A percentile compares a stretch with the other conserved stretches of the same genome.
These are phyloP conservation scores for Boletus vermiculosoides DNA, from an alignment of 768 basidiomycete genomes.

Conservation along the genomic window DNA sequence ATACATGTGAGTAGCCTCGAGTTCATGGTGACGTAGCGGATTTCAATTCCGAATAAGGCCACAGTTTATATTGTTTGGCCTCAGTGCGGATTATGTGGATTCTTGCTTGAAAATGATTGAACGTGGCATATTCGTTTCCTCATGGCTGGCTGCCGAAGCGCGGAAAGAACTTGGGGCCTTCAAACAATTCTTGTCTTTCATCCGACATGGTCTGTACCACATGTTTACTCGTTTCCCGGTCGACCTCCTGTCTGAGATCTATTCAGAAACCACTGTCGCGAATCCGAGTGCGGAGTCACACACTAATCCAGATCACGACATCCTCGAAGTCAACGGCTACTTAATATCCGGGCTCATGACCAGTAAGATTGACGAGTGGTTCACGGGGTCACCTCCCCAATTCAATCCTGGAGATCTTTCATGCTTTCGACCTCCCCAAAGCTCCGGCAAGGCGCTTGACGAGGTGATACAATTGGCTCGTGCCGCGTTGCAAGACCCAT, in stretches of 20 bases:
- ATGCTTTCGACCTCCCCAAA: slow-evolving; percentile 21
- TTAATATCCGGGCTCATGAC: slow-evolving; percentile 65
- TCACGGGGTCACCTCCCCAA: slow-evolving; percentile 52
- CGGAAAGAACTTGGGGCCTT: slow-evolving; percentile 70
- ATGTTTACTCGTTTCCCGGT: slow-evolving; percentile 5
- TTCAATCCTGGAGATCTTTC: slow-evolving; percentile 34
- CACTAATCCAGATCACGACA: slow-evolving; percentile 56
- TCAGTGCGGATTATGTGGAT: slow-evolving; percentile 49
- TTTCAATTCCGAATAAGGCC: slow-evolving; percentile 44
- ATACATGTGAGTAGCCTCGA: slow-evolving; percentile 50
- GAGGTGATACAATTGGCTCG: slow-evolving; percentile 49
- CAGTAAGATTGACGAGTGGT: slow-evolving; percentile 79
- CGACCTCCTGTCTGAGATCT: slow-evolving; percentile 19
- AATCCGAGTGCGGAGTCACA: slow-evolving; percentile 54
- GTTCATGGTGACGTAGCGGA: slow-evolving; percentile 8
- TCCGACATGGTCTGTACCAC: slow-evolving; percentile 60
- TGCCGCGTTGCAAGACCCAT: slow-evolving; percentile 45
- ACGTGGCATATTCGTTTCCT: slow-evolving; percentile 59
- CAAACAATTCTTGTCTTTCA: slow-evolving; percentile 76
- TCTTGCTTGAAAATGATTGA: slow-evolving; percentile 52
- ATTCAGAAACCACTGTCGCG: slow-evolving; percentile 46
- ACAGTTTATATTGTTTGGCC: slow-evolving; percentile 53
- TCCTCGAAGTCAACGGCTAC: slow-evolving; percentile 79
- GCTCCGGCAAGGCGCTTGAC: slow-evolving; percentile 26
- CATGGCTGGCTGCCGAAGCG: slow-evolving; percentile 66